A percentile compares a stretch with the other conserved stretches of the same genome.
phyloP scores from a whole-genome alignment of 2,329 filamentous ascomycete species.

The Lecanicillium sp. region DNA sequence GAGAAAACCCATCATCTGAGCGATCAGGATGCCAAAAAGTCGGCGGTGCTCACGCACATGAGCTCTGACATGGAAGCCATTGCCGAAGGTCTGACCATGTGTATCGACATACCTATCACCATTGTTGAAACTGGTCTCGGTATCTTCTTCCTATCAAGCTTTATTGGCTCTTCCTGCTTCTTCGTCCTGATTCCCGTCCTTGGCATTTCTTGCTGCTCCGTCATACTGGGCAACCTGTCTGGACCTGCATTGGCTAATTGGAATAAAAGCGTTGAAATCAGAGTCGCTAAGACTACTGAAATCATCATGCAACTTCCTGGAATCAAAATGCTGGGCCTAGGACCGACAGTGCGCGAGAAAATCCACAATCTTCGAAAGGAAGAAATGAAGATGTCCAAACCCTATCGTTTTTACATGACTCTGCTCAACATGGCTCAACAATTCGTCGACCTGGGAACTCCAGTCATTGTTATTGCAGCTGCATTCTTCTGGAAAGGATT shows the following conservation, averaged over 20 bases:
- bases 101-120: neutral
- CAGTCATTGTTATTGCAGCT: neutral
- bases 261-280: neutral
- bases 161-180: neutral
- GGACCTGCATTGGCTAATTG: neutral
- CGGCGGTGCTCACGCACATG: neutral
- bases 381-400: neutral
- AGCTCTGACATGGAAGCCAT: slow-evolving; percentile 2
- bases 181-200: neutral
- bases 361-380: neutral
- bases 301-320: neutral
- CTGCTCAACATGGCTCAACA: neutral
- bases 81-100: neutral
- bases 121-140: neutral
- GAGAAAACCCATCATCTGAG: slow-evolving; percentile 33
- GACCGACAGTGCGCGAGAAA: neutral
- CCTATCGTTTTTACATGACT: neutral
- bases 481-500: neutral
- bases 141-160: neutral
- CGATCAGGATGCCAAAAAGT: slow-evolving; percentile 24
- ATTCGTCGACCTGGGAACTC: neutral
- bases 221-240: neutral
- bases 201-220: neutral
- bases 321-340: slow-evolving; percentile 8
- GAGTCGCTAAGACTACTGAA: neutral